Conservation (phyloP, 2,329 filamentous ascomycete genomes). For the Stagonosporopsis tanaceti region DNA sequence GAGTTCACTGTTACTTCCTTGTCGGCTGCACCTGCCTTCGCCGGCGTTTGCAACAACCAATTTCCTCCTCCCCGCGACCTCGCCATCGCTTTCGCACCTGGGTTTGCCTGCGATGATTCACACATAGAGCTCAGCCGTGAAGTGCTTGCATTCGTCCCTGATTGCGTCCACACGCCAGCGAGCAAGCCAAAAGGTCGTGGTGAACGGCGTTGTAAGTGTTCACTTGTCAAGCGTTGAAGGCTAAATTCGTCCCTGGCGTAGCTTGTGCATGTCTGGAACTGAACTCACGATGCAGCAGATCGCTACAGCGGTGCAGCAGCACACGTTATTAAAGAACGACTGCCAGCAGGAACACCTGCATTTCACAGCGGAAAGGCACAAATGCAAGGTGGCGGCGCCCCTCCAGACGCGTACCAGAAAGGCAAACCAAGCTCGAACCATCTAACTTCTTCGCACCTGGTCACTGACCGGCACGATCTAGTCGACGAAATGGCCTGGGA, state of each 20-base stretch:
- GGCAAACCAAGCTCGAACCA: conserved; percentile 16
- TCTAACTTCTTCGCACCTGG: conserved; percentile 22
- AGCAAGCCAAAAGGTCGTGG: conserved; percentile 20
- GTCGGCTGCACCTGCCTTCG: conserved; percentile 3
- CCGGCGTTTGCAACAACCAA: not conserved
- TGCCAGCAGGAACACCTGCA: conserved; percentile 26
- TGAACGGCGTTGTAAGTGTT: conserved; percentile 36
- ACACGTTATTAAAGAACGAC: conserved; percentile 22
- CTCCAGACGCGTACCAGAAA: conserved; percentile 9
- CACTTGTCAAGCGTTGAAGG: not conserved
- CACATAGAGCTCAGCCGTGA: not conserved
- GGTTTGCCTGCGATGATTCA: no score
- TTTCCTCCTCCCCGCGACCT: not conserved
- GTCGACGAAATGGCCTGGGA: conserved; percentile 43
- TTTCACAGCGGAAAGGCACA: conserved; percentile 18
- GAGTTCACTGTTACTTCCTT: conserved; percentile 7
- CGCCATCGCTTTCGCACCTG: not conserved
- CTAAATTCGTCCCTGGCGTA: not conserved
- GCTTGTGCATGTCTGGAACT: not conserved
- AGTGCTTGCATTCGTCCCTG: no score
- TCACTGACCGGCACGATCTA: conserved; percentile 6
- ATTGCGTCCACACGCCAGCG: conserved; percentile 27
- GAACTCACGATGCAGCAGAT: conserved; percentile 20
- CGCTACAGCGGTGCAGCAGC: conserved; percentile 27
- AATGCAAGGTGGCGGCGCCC: conserved; percentile 36